Percentiles rank a stretch among this genome's conserved stretches.
Conservation (phyloP, 106 monocot species). For the Apostasia ramifera region DNA sequence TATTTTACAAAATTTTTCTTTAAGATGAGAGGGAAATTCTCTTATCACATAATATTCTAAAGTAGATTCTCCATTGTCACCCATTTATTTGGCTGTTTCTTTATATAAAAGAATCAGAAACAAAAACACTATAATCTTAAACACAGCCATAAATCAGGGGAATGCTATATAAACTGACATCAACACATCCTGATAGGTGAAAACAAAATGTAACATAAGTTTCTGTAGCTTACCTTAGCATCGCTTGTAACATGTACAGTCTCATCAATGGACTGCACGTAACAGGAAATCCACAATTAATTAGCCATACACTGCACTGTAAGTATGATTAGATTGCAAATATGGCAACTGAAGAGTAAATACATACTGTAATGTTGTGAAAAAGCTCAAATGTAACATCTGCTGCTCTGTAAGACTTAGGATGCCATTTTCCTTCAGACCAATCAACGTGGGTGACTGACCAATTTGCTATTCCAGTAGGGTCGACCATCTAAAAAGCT, state of each 20-base stretch:
- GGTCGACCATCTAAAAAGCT: slow-evolving; percentile 69
- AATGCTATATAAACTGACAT: no score
- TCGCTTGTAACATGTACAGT: slow-evolving; percentile 65
- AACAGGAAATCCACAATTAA: slow-evolving; percentile 6
- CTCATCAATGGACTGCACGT: slow-evolving; percentile 73
- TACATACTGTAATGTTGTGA: slow-evolving; percentile 57
- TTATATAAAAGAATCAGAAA: no score
- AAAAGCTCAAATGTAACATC: slow-evolving; percentile 68
- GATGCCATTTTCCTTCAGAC: slow-evolving; percentile 94
- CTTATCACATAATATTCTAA: no score
- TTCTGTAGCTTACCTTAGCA: slow-evolving; percentile 33
- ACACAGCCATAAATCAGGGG: no score
- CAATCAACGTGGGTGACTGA: slow-evolving; percentile 41
- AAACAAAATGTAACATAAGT: neutral
- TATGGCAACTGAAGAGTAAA: neutral
- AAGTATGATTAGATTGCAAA: no score
- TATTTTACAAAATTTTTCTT: no score
- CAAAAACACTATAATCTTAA: no score
- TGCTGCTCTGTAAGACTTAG: slow-evolving; percentile 55
- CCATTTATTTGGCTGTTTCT: no score
- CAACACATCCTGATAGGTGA: no score
- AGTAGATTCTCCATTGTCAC: no score
- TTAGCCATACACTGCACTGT: neutral
- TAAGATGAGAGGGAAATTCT: no score
- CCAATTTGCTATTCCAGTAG: slow-evolving; percentile 86